Evolutionary conservation across 805 yeast species (phyloP).

Genomic region (Brettanomyces naardenensis): DNA sequence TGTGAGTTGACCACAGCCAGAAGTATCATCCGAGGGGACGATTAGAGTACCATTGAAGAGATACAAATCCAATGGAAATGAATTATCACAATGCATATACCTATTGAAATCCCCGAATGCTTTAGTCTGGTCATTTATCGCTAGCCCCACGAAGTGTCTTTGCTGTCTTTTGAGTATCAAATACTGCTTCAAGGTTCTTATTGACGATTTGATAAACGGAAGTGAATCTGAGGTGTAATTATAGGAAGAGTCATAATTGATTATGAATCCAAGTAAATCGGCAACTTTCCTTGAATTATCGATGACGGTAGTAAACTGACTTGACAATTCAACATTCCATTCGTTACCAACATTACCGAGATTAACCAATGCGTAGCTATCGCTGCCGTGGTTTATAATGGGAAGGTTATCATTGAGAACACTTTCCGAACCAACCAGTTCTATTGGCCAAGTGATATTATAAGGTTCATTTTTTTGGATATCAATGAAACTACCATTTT

Average conservation of each 20-base stretch:
- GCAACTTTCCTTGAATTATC: constrained; percentile 61
- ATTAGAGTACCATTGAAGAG: constrained; percentile 3
- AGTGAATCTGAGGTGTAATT: constrained; percentile 61
- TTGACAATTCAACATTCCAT: constrained; percentile 34
- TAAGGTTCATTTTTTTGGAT: no score
- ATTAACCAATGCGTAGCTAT: background rate
- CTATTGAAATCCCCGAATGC: constrained; percentile 1
- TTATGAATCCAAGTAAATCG: constrained; percentile 83
- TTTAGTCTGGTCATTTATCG: constrained; percentile 1
- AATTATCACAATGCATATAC: constrained; percentile 7
- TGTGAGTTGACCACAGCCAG: constrained; percentile 5
- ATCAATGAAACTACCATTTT: no score
- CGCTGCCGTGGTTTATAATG: no score
- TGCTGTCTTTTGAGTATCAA: constrained; percentile 32
- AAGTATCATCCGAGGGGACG: background rate
- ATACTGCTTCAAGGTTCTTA: constrained; percentile 75
- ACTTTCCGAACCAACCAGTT: no score
- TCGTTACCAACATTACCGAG: background rate
- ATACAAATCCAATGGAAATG: constrained; percentile 11
- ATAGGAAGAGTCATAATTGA: constrained; percentile 83
- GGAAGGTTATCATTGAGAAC: no score
- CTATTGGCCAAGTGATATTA: no score
- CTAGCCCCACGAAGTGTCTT: constrained; percentile 30
- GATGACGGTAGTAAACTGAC: constrained; percentile 67
- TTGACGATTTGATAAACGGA: constrained; percentile 82